Evolutionary conservation across 129 eudicot genomes (phyloP).

Genomic region (Ambrosia artemisiifolia): DNA sequence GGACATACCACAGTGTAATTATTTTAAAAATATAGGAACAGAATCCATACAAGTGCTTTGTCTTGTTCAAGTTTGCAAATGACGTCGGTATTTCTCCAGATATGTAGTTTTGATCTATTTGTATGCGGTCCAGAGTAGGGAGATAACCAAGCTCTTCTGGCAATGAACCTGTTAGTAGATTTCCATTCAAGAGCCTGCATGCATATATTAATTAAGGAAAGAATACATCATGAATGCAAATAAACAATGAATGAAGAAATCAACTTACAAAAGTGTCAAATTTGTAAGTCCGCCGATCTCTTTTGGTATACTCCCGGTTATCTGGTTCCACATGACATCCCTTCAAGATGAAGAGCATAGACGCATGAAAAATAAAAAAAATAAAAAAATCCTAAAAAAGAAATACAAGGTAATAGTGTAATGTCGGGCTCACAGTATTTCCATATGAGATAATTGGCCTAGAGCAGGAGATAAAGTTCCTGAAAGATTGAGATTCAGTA

Average conservation of each 20-base stretch:
- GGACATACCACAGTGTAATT: too few relatives aligned
- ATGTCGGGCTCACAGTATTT: constrained; percentile 56
- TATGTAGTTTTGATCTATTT: constrained; percentile 79
- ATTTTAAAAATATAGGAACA: not conserved
- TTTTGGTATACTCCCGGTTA: constrained; percentile 61
- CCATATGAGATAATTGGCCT: constrained; percentile 56
- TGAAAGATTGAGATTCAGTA: constrained; percentile 48
- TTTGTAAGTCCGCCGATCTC: constrained; percentile 63
- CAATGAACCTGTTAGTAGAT: constrained; percentile 68
- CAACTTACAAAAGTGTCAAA: constrained; percentile 60
- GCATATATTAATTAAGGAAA: constrained; percentile 21
- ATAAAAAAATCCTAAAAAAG: constrained; percentile 2
- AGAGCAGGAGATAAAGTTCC: constrained; percentile 73
- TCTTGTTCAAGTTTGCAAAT: constrained; percentile 71
- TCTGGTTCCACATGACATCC: constrained; percentile 78
- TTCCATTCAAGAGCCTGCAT: constrained; percentile 86
- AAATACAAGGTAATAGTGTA: constrained; percentile 15
- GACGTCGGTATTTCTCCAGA: constrained; percentile 72
- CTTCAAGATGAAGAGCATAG: constrained; percentile 32
- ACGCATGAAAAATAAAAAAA: too few relatives aligned
- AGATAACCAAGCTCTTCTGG: constrained; percentile 80
- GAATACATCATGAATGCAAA: not conserved
- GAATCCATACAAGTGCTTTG: constrained; percentile 64
- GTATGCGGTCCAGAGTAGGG: constrained; percentile 75
- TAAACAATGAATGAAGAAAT: not conserved